Percentiles rank a stretch among this genome's conserved stretches.
phyloP scores from a whole-genome alignment of 208 protist species.

The Leishmania gerbilli region DNA sequence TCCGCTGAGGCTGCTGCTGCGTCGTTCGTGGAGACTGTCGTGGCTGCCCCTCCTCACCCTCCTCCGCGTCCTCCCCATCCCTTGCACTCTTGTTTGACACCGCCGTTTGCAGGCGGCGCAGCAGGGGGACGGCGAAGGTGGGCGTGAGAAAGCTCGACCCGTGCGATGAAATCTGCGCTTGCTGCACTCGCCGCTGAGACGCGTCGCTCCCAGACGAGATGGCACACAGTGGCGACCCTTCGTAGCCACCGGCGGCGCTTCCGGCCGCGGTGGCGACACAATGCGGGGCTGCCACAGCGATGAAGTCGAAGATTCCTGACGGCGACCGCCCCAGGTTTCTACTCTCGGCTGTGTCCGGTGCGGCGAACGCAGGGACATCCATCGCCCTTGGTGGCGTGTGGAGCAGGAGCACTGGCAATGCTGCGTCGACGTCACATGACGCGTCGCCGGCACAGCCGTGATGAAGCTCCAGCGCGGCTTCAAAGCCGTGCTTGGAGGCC shows the following conservation, averaged over 20 bases:
- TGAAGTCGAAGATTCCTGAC: not conserved
- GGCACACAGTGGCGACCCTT: constrained; percentile 1
- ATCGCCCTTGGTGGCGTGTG: not conserved
- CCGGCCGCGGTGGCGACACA: not conserved
- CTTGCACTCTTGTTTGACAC: not conserved
- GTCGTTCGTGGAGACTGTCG: not conserved
- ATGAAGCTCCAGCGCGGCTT: not conserved
- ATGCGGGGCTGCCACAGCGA: not conserved
- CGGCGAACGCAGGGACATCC: not conserved
- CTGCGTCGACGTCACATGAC: not conserved
- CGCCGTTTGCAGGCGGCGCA: not conserved
- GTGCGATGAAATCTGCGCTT: not conserved
- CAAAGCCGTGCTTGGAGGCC: not conserved
- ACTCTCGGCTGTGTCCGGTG: not conserved
- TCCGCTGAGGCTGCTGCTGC: not conserved
- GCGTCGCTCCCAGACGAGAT: not conserved
- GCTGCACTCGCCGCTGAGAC: not conserved
- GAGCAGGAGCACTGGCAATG: not conserved
- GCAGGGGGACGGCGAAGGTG: not conserved
- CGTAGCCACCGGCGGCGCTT: not conserved
- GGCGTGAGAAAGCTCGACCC: constrained; percentile 18
- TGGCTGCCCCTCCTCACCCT: not conserved
- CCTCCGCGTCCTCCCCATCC: not conserved
- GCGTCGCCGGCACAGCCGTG: not conserved
- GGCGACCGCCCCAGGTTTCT: not conserved